Percentiles rank a stretch among this genome's conserved stretches.
Conservation (phyloP, 352 stramenopile genomes). For the Elongisporangium undulatum region DNA sequence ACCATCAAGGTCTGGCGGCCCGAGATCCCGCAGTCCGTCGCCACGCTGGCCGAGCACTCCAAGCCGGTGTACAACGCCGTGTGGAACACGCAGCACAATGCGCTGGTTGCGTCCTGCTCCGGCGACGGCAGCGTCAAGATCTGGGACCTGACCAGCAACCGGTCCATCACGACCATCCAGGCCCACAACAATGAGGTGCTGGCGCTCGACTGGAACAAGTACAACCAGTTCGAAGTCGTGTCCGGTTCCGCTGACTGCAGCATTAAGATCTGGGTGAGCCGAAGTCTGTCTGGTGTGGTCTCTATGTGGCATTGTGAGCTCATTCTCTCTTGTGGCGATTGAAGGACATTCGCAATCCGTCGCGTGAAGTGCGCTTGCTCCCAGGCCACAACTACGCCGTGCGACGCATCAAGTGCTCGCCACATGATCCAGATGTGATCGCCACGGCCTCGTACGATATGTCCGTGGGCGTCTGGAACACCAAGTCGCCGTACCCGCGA, state of each 20-base stretch:
- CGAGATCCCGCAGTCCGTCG: constrained; percentile 55
- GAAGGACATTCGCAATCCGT: constrained; percentile 77
- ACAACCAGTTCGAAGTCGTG: constrained; percentile 86
- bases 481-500: constrained; percentile 64
- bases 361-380: constrained; percentile 60
- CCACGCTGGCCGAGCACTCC: constrained; percentile 76
- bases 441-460: constrained; percentile 90
- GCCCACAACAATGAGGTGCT: constrained; percentile 84
- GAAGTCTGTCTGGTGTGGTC: neutral
- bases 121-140: constrained; percentile 73
- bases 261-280: constrained; percentile 86
- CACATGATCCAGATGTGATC: constrained; percentile 76
- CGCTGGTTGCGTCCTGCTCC: constrained; percentile 70
- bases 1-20: constrained; percentile 88
- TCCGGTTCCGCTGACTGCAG: constrained; percentile 79
- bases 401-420: constrained; percentile 81
- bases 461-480: constrained; percentile 88
- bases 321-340: neutral
- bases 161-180: constrained; percentile 53
- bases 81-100: constrained; percentile 79
- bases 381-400: constrained; percentile 82
- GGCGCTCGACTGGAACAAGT: constrained; percentile 91
- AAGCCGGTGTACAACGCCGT: constrained; percentile 80
- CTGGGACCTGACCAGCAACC: constrained; percentile 66
- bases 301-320: neutral